Evolutionary conservation across 164 flowering plant genomes (phyloP), one percentile per base, ranked within the genome.

Genomic region (Vitis vinifera): DNA sequence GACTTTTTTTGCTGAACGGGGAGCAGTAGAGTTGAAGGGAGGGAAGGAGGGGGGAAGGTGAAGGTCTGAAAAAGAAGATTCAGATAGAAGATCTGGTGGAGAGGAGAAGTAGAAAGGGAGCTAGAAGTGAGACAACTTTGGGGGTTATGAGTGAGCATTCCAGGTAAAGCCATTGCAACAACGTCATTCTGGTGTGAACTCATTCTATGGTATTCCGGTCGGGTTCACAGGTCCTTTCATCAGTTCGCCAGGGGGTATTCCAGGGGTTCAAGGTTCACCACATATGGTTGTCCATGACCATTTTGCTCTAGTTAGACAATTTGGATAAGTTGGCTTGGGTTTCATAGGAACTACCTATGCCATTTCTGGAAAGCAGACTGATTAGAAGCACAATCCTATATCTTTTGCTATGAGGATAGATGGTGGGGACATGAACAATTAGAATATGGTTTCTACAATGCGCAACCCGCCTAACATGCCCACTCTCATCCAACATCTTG

Each of bases 261-360:
- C 94, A 7, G 97, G 93, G 62, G 89, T 89, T 70, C 99, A 91
- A 73, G 94, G 89, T 19, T 89, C 94, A 14, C 94, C 95, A 7
- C 98, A 95, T 78, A 95, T 95, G 99, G 93, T 93, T 66, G 91
- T 95, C 12, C 93, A 95, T 74, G 91, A 93, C 73, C 99, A 95
- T 81, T 95, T 90, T 81, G 89, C 98, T 55, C 98, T 96, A 44
- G 96, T 95, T 62, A 97, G 97, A 55, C 99, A 91, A 77, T 92
- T 84, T 82, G 97, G 97, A 65, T 97, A 92, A 78, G 90, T 92
- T 58, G 99, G 99, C 51, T 79, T 95, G 76, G 91, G 98, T 79
- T 91, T 88, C 77, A 91, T 93, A 98, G 99, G 99, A 53, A 71
- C 97, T 19, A 87, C 98, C 2, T 95, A 90, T 65, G 83, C 94